Conservation (phyloP, 2,329 filamentous ascomycete genomes). For the Arachnomyces sp. region DNA sequence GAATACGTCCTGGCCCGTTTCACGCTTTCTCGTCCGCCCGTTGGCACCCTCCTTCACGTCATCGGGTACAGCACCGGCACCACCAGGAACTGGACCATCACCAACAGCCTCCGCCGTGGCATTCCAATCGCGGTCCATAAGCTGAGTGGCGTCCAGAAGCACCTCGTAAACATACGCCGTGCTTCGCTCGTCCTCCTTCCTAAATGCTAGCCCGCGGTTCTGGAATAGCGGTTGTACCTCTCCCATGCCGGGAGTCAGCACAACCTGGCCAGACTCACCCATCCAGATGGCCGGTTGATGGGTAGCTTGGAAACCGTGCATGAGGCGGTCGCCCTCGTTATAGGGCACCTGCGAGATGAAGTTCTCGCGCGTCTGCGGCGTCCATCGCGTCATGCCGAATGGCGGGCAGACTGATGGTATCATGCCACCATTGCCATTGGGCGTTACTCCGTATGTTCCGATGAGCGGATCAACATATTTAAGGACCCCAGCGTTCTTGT, state of each 20-base stretch:
- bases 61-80: conserved; percentile 31
- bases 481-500: too few relatives aligned
- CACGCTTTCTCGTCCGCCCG: conserved; percentile 28
- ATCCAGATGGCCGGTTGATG: conserved; percentile 49
- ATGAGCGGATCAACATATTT: too few relatives aligned
- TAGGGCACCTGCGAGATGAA: conserved; percentile 46
- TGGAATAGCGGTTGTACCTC: conserved; percentile 31
- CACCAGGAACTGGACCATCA: conserved; percentile 33
- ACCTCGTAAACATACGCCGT: conserved; percentile 43
- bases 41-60: conserved; percentile 34
- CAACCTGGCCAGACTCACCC: conserved; percentile 42
- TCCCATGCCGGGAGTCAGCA: conserved; percentile 19
- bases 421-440: too few relatives aligned
- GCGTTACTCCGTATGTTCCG: too few relatives aligned
- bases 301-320: conserved; percentile 45
- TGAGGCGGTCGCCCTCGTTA: conserved; percentile 34
- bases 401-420: conserved; percentile 2
- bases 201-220: conserved; percentile 35
- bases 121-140: conserved; percentile 27
- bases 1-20: conserved; percentile 2
- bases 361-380: conserved; percentile 42
- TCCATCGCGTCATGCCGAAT: conserved; percentile 47
- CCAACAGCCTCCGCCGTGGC: conserved; percentile 26
- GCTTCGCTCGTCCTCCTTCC: conserved; percentile 37
- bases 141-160: conserved; percentile 31